Conservation (phyloP, 495 filamentous ascomycete genomes). For the Penicillium goetzii region DNA sequence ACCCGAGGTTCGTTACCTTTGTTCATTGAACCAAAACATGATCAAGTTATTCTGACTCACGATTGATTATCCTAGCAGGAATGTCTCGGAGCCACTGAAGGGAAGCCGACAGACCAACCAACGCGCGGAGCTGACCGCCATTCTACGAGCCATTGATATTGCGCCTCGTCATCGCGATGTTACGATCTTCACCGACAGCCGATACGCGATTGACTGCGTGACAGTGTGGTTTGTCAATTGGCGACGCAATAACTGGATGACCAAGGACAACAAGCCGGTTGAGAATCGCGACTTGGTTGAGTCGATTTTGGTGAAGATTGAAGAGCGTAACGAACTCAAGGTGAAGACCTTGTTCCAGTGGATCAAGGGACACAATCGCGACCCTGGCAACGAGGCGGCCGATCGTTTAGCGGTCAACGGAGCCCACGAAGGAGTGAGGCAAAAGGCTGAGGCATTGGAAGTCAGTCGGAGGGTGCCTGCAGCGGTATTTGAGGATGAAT, state of each 20-base stretch:
- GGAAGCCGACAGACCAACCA: constrained; percentile 88
- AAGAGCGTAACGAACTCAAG: constrained; percentile 63
- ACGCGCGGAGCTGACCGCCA: constrained; percentile 88
- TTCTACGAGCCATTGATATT: constrained; percentile 79
- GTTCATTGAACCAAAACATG: background rate
- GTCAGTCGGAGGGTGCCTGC: constrained; percentile 33
- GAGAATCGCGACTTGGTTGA: constrained; percentile 85
- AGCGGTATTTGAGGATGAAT: constrained; percentile 40
- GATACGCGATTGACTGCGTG: constrained; percentile 88
- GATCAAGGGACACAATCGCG: constrained; percentile 79
- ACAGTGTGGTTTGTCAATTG: constrained; percentile 83
- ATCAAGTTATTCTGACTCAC: constrained; percentile 29
- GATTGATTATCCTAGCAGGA: constrained; percentile 57
- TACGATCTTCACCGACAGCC: constrained; percentile 78
- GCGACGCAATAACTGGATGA: constrained; percentile 80
- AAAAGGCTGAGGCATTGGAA: constrained; percentile 36
- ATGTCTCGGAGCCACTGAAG: constrained; percentile 78
- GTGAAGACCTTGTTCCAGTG: constrained; percentile 75
- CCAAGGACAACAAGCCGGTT: constrained; percentile 66
- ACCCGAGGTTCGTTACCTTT: constrained; percentile 61
- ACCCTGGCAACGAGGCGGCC: constrained; percentile 76
- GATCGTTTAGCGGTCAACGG: constrained; percentile 76
- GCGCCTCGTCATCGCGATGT: constrained; percentile 66
- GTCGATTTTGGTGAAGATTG: constrained; percentile 70
- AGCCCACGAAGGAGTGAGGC: constrained; percentile 45